These are phyloP conservation scores for Phytopythium montanum DNA, from an alignment of 352 stramenopile genomes.

Conservation along the genomic window DNA sequence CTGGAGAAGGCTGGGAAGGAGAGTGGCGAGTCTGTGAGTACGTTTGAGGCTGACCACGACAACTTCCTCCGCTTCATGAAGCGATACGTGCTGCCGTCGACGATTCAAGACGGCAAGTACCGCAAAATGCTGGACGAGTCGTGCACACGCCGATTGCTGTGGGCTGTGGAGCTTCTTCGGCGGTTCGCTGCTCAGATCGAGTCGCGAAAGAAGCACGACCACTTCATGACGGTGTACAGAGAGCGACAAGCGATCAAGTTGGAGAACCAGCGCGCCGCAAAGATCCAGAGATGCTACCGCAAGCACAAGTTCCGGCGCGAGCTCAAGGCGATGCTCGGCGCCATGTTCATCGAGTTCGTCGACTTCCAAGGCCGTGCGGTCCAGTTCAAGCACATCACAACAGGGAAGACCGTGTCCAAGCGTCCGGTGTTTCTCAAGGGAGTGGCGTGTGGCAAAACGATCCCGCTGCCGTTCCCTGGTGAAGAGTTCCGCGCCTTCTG, in stretches of 20 bases:
- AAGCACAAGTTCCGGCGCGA: constrained; percentile 44
- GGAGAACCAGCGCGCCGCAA: constrained; percentile 21
- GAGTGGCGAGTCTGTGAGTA: constrained; percentile 1
- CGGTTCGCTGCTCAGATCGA: constrained; percentile 39
- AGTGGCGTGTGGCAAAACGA: constrained; percentile 37
- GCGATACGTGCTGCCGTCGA: constrained; percentile 54
- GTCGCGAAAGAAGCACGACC: constrained; percentile 30
- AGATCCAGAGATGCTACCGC: constrained; percentile 41
- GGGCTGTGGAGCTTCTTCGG: constrained; percentile 37
- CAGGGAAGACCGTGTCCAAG: constrained; percentile 26
- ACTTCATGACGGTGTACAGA: constrained; percentile 41
- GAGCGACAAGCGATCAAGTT: constrained; percentile 28
- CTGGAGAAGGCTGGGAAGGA: not conserved
- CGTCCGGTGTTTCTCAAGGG: constrained; percentile 53
- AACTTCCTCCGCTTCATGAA: constrained; percentile 63
- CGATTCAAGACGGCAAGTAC: constrained; percentile 55
- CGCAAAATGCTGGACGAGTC: constrained; percentile 37
- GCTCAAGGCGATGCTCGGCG: constrained; percentile 37
- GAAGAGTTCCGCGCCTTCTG: constrained; percentile 70
- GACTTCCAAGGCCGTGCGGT: constrained; percentile 40
- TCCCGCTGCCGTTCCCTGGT: constrained; percentile 61
- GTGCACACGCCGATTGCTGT: constrained; percentile 38
- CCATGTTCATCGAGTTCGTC: constrained; percentile 61
- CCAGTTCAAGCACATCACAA: constrained; percentile 39
- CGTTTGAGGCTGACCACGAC: constrained; percentile 18